These are phyloP conservation scores for Gastrolobium villosum DNA, from an alignment of 306 rosid species.

Conservation along the genomic window DNA sequence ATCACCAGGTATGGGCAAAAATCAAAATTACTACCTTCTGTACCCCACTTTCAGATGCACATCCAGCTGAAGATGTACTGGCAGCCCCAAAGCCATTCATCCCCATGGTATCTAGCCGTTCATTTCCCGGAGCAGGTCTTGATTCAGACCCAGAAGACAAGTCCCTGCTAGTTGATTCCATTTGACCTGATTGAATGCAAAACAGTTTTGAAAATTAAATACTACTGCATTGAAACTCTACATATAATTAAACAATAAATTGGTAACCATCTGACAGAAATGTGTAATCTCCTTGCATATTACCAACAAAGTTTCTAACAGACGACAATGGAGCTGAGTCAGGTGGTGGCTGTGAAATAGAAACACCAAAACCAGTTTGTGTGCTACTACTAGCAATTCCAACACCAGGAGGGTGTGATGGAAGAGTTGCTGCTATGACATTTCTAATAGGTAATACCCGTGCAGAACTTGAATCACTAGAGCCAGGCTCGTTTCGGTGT, in stretches of 20 bases:
- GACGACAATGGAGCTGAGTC: slow-evolving; percentile 70
- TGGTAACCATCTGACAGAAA: slow-evolving; percentile 64
- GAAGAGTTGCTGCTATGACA: slow-evolving; percentile 59
- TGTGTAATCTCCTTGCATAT: slow-evolving; percentile 60
- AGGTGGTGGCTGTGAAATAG: slow-evolving; percentile 67
- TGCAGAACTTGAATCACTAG: slow-evolving; percentile 70
- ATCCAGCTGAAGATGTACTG: slow-evolving; percentile 50
- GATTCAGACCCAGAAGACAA: slow-evolving; percentile 63
- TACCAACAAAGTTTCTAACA: slow-evolving; percentile 65
- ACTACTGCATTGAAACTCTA: background rate
- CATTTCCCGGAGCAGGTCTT: slow-evolving; percentile 55
- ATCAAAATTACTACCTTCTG: slow-evolving; percentile 56
- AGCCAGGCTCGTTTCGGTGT: slow-evolving; percentile 60
- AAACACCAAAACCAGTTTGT: slow-evolving; percentile 64
- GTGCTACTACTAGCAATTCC: slow-evolving; percentile 50
- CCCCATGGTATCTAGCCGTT: slow-evolving; percentile 52
- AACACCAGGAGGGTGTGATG: slow-evolving; percentile 62
- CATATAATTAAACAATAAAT: slow-evolving; percentile 17
- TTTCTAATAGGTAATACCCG: slow-evolving; percentile 67
- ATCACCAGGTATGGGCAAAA: slow-evolving; percentile 34
- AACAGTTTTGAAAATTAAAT: slow-evolving; percentile 40
- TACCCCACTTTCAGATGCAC: slow-evolving; percentile 55
- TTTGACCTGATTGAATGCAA: slow-evolving; percentile 63
- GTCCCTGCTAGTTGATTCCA: slow-evolving; percentile 55
- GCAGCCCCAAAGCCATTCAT: slow-evolving; percentile 51